A percentile compares a stretch with the other conserved stretches of the same genome.
Conservation (phyloP, 306 rosid genomes). For the Astragalus glycyphyllos region DNA sequence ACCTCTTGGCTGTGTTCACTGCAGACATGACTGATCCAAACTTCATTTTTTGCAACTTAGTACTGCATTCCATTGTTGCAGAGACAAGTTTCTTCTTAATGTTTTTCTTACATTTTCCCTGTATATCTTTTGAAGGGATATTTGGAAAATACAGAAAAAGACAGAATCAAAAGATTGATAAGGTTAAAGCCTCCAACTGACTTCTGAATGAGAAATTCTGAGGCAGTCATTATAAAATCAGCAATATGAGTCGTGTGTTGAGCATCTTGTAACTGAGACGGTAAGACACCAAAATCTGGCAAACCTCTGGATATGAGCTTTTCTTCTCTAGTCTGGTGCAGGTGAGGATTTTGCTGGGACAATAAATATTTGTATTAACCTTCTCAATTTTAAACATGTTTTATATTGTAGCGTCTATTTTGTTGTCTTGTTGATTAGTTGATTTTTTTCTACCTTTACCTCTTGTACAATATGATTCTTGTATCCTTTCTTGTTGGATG, state of each 20-base stretch:
- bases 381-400: slow-evolving; percentile 5
- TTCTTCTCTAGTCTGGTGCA: neutral
- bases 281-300: slow-evolving; percentile 18
- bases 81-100: slow-evolving; percentile 19
- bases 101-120: slow-evolving; percentile 34
- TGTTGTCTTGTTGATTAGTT: slow-evolving; percentile 23
- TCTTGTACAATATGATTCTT: slow-evolving; percentile 4
- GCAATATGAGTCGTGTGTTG: slow-evolving; percentile 18
- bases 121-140: slow-evolving; percentile 64
- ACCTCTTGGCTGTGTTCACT: neutral
- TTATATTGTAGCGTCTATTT: slow-evolving; percentile 2
- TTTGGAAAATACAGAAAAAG: slow-evolving; percentile 91
- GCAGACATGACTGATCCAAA: slow-evolving; percentile 5
- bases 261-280: slow-evolving; percentile 30
- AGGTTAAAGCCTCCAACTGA: slow-evolving; percentile 91
- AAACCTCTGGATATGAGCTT: slow-evolving; percentile 18
- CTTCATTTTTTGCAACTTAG: slow-evolving; percentile 7
- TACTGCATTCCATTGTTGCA: slow-evolving; percentile 9
- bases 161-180: slow-evolving; percentile 84
- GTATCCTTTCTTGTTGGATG: neutral
- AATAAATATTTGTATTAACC: slow-evolving; percentile 24
- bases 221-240: slow-evolving; percentile 13
- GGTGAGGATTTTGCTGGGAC: slow-evolving; percentile 33
- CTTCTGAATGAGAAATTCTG: slow-evolving; percentile 49
- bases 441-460: slow-evolving; percentile 25